Conservation (phyloP, 805 yeast genomes). For the Saccharomycopsis amapae region DNA sequence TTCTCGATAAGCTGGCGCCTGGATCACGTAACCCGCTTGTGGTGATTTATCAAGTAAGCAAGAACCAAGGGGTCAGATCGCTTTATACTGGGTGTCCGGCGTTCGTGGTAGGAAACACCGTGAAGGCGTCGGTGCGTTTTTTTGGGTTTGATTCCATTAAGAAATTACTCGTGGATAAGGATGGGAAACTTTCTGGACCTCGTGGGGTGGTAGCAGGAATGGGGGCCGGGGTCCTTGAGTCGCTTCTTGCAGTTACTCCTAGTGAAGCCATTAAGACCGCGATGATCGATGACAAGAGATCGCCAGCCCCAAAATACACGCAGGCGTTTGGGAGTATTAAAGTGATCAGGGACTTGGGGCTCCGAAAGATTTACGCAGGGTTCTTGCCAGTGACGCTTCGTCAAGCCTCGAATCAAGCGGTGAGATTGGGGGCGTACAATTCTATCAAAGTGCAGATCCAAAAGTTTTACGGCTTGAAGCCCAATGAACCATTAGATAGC, state of each 20-base stretch:
- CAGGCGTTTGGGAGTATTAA: conserved; percentile 51
- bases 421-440: conserved; percentile 87
- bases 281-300: conserved; percentile 84
- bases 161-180: conserved; percentile 63
- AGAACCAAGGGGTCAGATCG: conserved; percentile 69
- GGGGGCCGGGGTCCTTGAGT: conserved; percentile 92
- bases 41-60: conserved; percentile 66
- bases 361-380: conserved; percentile 82
- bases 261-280: conserved; percentile 96
- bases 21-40: conserved; percentile 79
- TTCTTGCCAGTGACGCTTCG: conserved; percentile 88
- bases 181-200: conserved; percentile 83
- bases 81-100: conserved; percentile 96
- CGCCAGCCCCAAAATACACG: conserved; percentile 70
- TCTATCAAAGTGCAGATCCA: conserved; percentile 76
- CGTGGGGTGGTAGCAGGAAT: conserved; percentile 95
- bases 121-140: conserved; percentile 92
- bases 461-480: conserved; percentile 55
- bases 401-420: conserved; percentile 95
- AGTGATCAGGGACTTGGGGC: conserved; percentile 69
- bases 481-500: conserved; percentile 68
- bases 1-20: conserved; percentile 56
- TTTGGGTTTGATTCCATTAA: conserved; percentile 88
- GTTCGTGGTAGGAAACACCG: conserved; percentile 91
- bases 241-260: conserved; percentile 92